Evolutionary conservation across 352 stramenopile genomes (phyloP).

Genomic region (Phytophthora ramorum): DNA sequence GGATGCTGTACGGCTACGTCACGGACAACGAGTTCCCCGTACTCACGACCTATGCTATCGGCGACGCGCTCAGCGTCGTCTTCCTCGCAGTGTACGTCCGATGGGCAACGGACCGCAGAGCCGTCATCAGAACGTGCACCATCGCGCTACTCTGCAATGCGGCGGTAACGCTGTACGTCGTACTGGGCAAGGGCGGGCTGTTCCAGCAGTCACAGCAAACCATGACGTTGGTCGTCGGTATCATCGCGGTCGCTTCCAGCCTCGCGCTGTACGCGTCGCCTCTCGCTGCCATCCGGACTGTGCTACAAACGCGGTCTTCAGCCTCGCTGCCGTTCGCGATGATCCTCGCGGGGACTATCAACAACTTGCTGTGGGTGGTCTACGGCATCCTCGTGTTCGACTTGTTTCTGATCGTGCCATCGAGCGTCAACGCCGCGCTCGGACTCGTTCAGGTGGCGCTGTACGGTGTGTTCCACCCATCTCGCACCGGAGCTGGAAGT

Average conservation of each 20-base stretch:
- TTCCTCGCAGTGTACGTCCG: constrained; percentile 60
- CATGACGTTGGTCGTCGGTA: constrained; percentile 44
- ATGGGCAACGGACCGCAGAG: constrained; percentile 43
- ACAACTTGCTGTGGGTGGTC: constrained; percentile 80
- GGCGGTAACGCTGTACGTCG: constrained; percentile 54
- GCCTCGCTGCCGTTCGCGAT: constrained; percentile 70
- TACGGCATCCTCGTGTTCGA: constrained; percentile 67
- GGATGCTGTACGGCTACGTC: constrained; percentile 72
- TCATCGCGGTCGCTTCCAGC: constrained; percentile 60
- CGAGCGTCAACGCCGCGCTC: constrained; percentile 53
- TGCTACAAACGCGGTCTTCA: constrained; percentile 60
- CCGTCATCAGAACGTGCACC: constrained; percentile 42
- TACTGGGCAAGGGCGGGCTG: constrained; percentile 43
- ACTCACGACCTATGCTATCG: constrained; percentile 59
- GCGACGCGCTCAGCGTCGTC: constrained; percentile 50
- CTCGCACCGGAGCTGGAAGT: constrained; percentile 23
- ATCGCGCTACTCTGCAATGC: constrained; percentile 50
- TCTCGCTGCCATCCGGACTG: constrained; percentile 60
- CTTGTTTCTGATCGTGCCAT: constrained; percentile 64
- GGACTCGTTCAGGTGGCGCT: constrained; percentile 62
- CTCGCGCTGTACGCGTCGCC: constrained; percentile 73
- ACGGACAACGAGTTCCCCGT: constrained; percentile 54
- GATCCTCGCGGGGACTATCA: constrained; percentile 63
- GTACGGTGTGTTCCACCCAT: constrained; percentile 64
- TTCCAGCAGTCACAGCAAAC: constrained; percentile 38